Evolutionary conservation across 2,329 filamentous ascomycete species (phyloP), one percentile per base, ranked within the genome.

Genomic region (Zalaria obscura): DNA sequence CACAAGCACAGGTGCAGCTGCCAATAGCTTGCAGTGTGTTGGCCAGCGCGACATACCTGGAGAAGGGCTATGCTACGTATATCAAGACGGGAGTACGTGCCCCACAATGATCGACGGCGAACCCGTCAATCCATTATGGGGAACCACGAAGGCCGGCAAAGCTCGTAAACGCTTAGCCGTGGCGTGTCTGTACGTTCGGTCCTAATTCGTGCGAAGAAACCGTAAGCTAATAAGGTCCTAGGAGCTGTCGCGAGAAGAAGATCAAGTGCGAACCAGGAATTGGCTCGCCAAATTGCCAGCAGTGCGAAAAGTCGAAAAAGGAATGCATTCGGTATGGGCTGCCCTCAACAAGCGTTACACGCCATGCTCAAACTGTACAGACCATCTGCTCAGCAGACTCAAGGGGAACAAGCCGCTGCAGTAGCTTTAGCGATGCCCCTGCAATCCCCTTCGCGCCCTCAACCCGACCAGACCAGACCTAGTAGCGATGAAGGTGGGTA

Each of bases 241-340:
- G 46, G 10, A 91, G 86, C 8, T 95, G 88, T 59, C 76, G 88
- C 39, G 87, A 94, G 64, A 95, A 94, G 76, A 95, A 94, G 70
- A 93, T 95, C 65, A 94, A 93, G 61, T 95, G 88, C 55, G 86
- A 94, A 49, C 88, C 87, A 1, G 86, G 88, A 52, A 81, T 77
- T 49, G 18, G 18, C 18, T 18, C 18, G 18, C 83, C 83, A 33
- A 86, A 85, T 51, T 95, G 88, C 53, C 75, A 88, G 41, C 87
- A 94, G 62, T 95, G 88, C 59, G 82, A 91, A 57, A 94, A 93
- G 64, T 89, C 89, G 55, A 85, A 87, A 42, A 75, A 85, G 38
- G 70, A 81, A 11, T 94, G 88, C 73, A 80, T 80, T 61, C 83
- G 83, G 83, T 89, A 66, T 39, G 55, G 48, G 9, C 32, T 25